A percentile compares a stretch with the other conserved stretches of the same genome.
Evolutionary conservation across 306 rosid species (phyloP).

Genomic region (Vigna mungo): DNA sequence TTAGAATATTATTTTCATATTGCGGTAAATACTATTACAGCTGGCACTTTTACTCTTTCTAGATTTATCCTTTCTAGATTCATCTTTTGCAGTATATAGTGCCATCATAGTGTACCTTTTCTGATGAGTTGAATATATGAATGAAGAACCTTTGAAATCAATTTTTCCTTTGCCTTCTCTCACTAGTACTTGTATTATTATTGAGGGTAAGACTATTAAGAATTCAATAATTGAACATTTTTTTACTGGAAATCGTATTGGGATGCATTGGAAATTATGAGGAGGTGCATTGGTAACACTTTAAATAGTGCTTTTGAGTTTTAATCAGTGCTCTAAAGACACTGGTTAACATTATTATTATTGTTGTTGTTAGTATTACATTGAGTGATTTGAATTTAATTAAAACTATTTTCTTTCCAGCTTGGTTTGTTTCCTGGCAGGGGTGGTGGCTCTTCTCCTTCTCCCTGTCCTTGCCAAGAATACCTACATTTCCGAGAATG

Average conservation of each 20-base stretch:
- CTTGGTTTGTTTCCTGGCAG: conserved; percentile 70
- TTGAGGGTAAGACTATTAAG: too few species aligned
- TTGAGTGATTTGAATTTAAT: background rate
- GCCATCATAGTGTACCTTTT: too few species aligned
- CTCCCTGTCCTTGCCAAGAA: conserved; percentile 89
- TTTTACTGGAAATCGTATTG: background rate
- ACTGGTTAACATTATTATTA: background rate
- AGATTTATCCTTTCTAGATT: too few species aligned
- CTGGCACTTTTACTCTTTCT: too few species aligned
- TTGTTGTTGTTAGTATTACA: too few species aligned
- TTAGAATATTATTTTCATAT: too few species aligned
- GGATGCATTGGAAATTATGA: background rate
- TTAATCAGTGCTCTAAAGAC: background rate
- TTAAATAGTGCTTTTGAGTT: background rate
- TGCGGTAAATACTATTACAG: too few species aligned
- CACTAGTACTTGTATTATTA: too few species aligned
- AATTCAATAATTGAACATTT: background rate
- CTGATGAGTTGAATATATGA: too few species aligned
- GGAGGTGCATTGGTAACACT: background rate
- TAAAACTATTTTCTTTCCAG: conserved; percentile 47
- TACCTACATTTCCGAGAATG: conserved; percentile 92
- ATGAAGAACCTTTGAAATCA: too few species aligned
- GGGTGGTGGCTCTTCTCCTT: conserved; percentile 76
- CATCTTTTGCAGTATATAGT: too few species aligned
- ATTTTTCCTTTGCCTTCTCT: too few species aligned